Base-by-base conservation (phyloP, 164 flowering plant species). In the Liquidambar formosana region DNA sequence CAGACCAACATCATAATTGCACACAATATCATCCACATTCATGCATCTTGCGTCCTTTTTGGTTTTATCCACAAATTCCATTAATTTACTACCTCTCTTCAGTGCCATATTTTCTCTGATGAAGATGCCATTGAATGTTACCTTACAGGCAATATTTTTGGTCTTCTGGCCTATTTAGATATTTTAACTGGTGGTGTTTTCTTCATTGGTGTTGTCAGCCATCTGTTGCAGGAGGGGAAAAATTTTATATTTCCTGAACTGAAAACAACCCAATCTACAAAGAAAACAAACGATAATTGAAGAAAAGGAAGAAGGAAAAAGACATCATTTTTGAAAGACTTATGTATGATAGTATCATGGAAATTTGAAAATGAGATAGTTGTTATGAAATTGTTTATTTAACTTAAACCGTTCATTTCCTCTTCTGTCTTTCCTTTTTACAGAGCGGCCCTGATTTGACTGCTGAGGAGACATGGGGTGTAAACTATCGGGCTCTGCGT, bases 371-470 rank as follows among this genome's bases (percentile, higher is more conserved):
- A 33, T 33, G 41, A 33, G 41, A 33, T 33, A n/a, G n/a, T n/a
- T 33, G 41, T 33, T 33, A 33, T 6, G 6, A 33, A 33, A 33
- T 33, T 33, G 41, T 33, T 33, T 33, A 33, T 33, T 16, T 61
- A 18, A 13, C 18, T 16, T 49, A 14, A 10, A 23, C 45, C 15
- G 41, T 43, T 33, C 3, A 16, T 3, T 11, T 22, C 21, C 15
- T 22, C 27, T 68, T 71, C 26, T 13, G 38, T 47, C 18, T 45
- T 63, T 76, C 38, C 16, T 26, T 25, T 70, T 64, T 56, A 33
- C 76, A 89, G 98, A 87, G 89, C 65, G 98, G 98, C 1, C 98
- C 97, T 11, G 91, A 91, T 73, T 48, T 86, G 64, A 81, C 75
- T 16, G 74, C 86, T 59, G 83, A 88, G 70, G 85, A 87, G 52